Percentiles rank a stretch among this genome's conserved stretches.
phyloP scores from a whole-genome alignment of 2,329 filamentous ascomycete species.

The Periconia macrospinosa region DNA sequence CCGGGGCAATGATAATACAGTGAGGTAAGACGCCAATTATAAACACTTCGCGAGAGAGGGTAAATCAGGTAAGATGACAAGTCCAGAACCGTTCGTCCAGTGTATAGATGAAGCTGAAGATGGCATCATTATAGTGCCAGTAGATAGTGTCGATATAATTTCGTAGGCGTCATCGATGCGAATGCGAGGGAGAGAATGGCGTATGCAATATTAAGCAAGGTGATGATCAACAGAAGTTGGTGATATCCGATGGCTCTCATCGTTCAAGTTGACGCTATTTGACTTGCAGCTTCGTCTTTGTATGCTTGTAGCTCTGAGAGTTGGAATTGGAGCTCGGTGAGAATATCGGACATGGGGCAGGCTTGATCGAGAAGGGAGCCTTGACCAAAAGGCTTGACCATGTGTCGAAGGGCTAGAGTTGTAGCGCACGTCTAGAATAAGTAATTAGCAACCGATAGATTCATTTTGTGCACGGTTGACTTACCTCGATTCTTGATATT shows the following conservation, averaged over 20 bases:
- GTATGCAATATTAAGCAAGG: constrained; percentile 8
- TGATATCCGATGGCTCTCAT: not conserved
- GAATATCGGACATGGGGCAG: constrained; percentile 74
- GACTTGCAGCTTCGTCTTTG: constrained; percentile 27
- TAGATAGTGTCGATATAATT: not conserved
- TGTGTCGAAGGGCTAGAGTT: constrained; percentile 76
- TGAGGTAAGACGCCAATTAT: not conserved
- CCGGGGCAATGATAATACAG: constrained; percentile 11
- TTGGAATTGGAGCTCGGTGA: constrained; percentile 63
- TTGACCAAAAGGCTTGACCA: constrained; percentile 70
- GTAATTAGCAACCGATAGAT: constrained; percentile 19
- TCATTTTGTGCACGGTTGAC: constrained; percentile 31
- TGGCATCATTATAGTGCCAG: not conserved
- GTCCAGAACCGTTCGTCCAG: constrained; percentile 2
- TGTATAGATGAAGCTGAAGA: not conserved
- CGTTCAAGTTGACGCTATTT: constrained; percentile 16
- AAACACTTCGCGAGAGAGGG: constrained; percentile 2
- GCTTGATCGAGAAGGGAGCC: constrained; percentile 69
- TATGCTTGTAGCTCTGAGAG: constrained; percentile 62
- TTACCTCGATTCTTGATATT: constrained; percentile 91
- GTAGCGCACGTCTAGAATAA: constrained; percentile 73
- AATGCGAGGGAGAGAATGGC: not conserved
- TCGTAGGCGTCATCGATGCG: constrained; percentile 12
- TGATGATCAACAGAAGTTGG: not conserved
- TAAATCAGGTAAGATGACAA: not conserved